phyloP scores from a whole-genome alignment of 1,284 basidiomycete species.

The Papiliotrema terrestris region DNA sequence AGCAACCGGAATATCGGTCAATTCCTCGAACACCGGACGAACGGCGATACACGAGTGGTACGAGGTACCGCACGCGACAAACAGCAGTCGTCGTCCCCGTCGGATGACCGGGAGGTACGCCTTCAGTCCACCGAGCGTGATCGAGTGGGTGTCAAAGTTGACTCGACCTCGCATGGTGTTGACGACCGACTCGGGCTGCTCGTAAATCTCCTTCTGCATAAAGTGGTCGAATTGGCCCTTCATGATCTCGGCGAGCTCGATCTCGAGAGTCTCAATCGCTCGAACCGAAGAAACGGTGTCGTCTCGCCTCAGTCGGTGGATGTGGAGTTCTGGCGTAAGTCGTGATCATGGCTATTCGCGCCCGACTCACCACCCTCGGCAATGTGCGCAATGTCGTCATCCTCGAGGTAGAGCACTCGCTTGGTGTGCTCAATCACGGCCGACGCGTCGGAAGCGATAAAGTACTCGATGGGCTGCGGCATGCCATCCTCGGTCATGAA shows the following conservation, averaged over 20 bases:
- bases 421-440: conserved; percentile 99
- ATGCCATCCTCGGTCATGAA: conserved; percentile 98
- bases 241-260: conserved; percentile 99
- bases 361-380: conserved; percentile 63
- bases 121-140: conserved; percentile 93
- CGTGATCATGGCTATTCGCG: neutral
- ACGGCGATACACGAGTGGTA: conserved; percentile 94
- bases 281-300: conserved; percentile 76
- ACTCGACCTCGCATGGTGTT: conserved; percentile 99
- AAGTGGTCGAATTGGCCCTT: conserved; percentile 99
- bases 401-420: conserved; percentile 96
- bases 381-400: conserved; percentile 98
- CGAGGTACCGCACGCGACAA: conserved; percentile 95
- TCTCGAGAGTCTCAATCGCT: conserved; percentile 96
- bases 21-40: conserved; percentile 95
- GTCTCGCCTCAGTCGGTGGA: conserved; percentile 93
- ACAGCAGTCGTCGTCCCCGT: conserved; percentile 89
- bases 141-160: conserved; percentile 91
- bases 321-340: conserved; percentile 71
- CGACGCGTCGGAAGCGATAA: conserved; percentile 94
- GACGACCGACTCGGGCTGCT: conserved; percentile 98
- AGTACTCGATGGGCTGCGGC: conserved; percentile 99
- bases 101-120: conserved; percentile 95
- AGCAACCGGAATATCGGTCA: conserved; percentile 97
- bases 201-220: conserved; percentile 99